Conservation (phyloP, 306 rosid genomes). For the Parietaria judaica region DNA sequence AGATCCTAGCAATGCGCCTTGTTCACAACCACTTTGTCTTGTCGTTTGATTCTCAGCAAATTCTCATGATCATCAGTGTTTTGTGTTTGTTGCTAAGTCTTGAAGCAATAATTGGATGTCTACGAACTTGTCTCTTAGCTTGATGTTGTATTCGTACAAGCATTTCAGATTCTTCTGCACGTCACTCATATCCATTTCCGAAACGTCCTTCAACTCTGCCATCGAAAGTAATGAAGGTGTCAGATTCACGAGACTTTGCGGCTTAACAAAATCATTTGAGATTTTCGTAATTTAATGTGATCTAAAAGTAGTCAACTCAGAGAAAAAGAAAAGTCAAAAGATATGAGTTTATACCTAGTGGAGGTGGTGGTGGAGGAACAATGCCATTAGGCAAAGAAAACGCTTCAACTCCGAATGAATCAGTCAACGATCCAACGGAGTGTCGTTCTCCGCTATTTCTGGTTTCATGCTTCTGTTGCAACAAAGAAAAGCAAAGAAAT, state of each 20-base stretch:
- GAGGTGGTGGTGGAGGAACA: conserved; percentile 78
- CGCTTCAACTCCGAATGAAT: conserved; percentile 27
- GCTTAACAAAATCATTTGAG: too few species aligned
- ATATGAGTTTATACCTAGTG: conserved; percentile 45
- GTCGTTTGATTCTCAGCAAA: conserved; percentile 14
- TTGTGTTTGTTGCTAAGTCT: conserved; percentile 36
- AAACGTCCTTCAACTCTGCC: conserved; percentile 55
- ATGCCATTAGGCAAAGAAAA: conserved; percentile 33
- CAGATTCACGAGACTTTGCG: too few species aligned
- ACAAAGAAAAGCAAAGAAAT: conserved; percentile 18
- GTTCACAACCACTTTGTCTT: background rate
- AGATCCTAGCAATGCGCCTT: background rate
- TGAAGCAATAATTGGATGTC: conserved; percentile 51
- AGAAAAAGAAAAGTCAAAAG: conserved; percentile 1
- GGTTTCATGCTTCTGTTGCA: conserved; percentile 47
- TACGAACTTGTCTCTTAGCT: conserved; percentile 69
- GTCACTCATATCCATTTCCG: conserved; percentile 61
- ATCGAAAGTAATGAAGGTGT: conserved; percentile 8
- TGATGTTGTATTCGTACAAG: conserved; percentile 63
- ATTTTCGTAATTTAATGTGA: too few species aligned
- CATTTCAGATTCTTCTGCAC: conserved; percentile 60
- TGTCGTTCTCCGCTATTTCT: conserved; percentile 25
- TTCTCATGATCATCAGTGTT: conserved; percentile 18
- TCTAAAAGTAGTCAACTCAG: too few species aligned
- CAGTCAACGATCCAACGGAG: conserved; percentile 23